Conservation (phyloP, 805 yeast genomes). For the Vanderwaltozyma tropicalis region DNA sequence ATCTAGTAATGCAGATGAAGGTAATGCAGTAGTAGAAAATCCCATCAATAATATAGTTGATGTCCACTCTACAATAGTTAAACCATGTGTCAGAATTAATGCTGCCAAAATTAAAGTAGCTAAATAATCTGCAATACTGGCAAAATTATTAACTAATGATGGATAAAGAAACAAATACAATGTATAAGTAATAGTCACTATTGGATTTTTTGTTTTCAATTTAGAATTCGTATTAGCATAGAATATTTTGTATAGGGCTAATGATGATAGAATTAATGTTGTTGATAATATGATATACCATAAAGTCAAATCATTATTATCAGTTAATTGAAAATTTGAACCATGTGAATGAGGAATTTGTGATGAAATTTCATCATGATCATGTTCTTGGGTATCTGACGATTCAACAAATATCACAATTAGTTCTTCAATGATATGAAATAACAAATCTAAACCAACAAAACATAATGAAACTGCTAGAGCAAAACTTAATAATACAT, state of each 20-base stretch:
- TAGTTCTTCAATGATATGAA: conserved; percentile 77
- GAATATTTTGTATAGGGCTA: conserved; percentile 19
- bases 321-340: conserved; percentile 4
- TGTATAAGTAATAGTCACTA: conserved; percentile 24
- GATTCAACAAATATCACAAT: conserved; percentile 32
- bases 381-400: conserved; percentile 8
- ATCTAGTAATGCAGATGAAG: conserved; percentile 14
- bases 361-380: conserved; percentile 26
- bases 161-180: conserved; percentile 22
- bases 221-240: conserved; percentile 22
- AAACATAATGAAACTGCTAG: conserved; percentile 73
- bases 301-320: conserved; percentile 8
- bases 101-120: conserved; percentile 21
- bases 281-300: conserved; percentile 20
- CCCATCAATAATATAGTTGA: conserved; percentile 27
- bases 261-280: conserved; percentile 15
- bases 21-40: conserved; percentile 24
- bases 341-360: conserved; percentile 29
- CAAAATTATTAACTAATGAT: conserved; percentile 10
- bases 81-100: conserved; percentile 24
- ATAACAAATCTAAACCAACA: conserved; percentile 81
- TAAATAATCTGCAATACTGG: conserved; percentile 20
- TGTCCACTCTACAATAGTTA: conserved; percentile 28
- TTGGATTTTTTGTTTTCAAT: conserved; percentile 26
- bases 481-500: conserved; percentile 81